Conservation (phyloP, 2,329 filamentous ascomycete species). For the Aspergillus oerlinghausenensis region DNA sequence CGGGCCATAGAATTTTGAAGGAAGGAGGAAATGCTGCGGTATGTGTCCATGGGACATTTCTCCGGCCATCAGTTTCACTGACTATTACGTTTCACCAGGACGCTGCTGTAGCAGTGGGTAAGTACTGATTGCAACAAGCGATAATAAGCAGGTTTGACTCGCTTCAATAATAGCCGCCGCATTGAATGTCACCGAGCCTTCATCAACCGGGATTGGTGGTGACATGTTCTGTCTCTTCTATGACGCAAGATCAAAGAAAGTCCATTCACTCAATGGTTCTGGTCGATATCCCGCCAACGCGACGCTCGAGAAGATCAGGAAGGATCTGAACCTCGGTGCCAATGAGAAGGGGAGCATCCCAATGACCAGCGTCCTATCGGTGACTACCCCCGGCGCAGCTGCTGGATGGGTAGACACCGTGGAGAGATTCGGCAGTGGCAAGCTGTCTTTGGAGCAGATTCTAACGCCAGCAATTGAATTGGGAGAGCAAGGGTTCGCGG, state of each 20-base stretch:
- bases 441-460: slow-evolving; percentile 69
- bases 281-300: slow-evolving; percentile 70
- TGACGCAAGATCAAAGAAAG: slow-evolving; percentile 73
- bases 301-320: slow-evolving; percentile 65
- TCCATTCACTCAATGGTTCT: slow-evolving; percentile 86
- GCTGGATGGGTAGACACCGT: slow-evolving; percentile 92
- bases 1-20: slow-evolving; percentile 77
- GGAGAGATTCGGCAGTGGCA: slow-evolving; percentile 84
- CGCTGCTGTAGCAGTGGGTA: slow-evolving; percentile 89
- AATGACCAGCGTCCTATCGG: slow-evolving; percentile 69
- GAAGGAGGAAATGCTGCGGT: slow-evolving; percentile 91
- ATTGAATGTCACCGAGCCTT: slow-evolving; percentile 89
- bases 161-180: slow-evolving; percentile 61
- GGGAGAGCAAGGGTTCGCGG: slow-evolving; percentile 83
- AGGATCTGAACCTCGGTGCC: slow-evolving; percentile 61
- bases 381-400: slow-evolving; percentile 83
- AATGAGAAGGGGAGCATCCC: slow-evolving; percentile 61
- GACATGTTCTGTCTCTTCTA: slow-evolving; percentile 97
- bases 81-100: slow-evolving; percentile 53
- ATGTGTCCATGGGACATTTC: slow-evolving; percentile 37
- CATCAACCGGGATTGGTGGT: slow-evolving; percentile 89
- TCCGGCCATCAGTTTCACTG: not conserved
- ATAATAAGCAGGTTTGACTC: slow-evolving; percentile 6
- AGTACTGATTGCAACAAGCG: slow-evolving; percentile 22
- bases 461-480: slow-evolving; percentile 78